Evolutionary conservation across 169 alveolate species (phyloP), one percentile per base, ranked within the genome.

Genomic region (Ichthyophthirius multifiliis): DNA sequence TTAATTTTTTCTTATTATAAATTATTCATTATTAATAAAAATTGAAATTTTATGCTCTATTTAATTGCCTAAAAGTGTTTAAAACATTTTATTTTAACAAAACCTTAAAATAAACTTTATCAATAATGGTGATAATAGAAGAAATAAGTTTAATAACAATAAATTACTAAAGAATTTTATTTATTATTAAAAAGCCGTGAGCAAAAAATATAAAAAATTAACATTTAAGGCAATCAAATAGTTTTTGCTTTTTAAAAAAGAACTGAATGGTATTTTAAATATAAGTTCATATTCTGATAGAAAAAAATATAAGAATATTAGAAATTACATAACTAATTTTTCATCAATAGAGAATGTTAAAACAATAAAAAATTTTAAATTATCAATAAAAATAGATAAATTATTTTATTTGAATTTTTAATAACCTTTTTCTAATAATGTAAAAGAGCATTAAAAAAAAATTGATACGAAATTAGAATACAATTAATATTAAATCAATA

Each of bases 1-100:
- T 7, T 55, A 5, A 55, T 55, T 39, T 18, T 55, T 20, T 27
- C 31, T 1, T 27, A 55, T 10, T 4, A 55, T 55, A 27, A 3
- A 27, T 10, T 27, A 4, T 27, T 18, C 31, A 55, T 55, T 55
- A 16, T 55, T 55, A 23, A 27, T 27, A 0, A 55, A 7, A 34
- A 55, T 55, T 15, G 71, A 55, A 5, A 55, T 55, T 55, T 55
- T 55, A n/a, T n/a, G n/a, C n/a, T n/a, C n/a, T n/a, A n/a, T n/a
- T n/a, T n/a, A n/a, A n/a, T n/a, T n/a, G n/a, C n/a, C n/a, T n/a
- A n/a, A n/a, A n/a, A n/a, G n/a, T 27, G 43, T 55, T 16, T 34
- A 55, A 6, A 55, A 39, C 5, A 20, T 15, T 55, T 55, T 39
- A 16, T 55, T 23, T 27, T 16, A 27, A 10, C 31, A 55, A 20